Conservation (phyloP, 1,139 yeast genomes). For the Pneumocystis carinii region DNA sequence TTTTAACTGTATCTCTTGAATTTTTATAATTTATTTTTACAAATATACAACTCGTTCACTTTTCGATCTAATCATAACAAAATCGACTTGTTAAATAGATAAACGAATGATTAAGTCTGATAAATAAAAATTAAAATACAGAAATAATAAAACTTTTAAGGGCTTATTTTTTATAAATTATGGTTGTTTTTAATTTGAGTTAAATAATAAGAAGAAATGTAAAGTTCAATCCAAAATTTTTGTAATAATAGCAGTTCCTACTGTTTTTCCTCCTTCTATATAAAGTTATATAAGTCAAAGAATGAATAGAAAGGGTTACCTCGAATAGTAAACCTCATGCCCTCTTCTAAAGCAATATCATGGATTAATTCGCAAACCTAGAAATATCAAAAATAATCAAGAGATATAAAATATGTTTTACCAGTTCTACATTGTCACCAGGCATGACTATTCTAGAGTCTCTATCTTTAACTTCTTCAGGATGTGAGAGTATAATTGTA, state of each 20-base stretch:
- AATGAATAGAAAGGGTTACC: background rate
- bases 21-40: background rate
- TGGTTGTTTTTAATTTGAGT: background rate
- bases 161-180: background rate
- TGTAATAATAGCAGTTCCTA: conserved; percentile 95
- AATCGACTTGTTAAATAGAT: background rate
- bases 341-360: conserved; percentile 89
- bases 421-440: conserved; percentile 97
- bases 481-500: conserved; percentile 82
- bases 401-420: background rate
- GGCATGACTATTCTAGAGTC: conserved; percentile 89
- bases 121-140: background rate
- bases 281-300: background rate
- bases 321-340: conserved; percentile 97
- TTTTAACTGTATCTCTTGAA: background rate
- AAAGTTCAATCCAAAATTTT: conserved; percentile 56
- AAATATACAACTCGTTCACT: background rate
- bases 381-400: background rate
- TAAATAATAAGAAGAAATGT: background rate
- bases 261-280: conserved; percentile 91
- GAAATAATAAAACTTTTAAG: background rate
- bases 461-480: conserved; percentile 38
- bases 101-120: background rate
- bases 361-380: conserved; percentile 60
- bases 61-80: background rate